Evolutionary conservation across 306 rosid species (phyloP).

Genomic region (Gastrolobium bilobum): DNA sequence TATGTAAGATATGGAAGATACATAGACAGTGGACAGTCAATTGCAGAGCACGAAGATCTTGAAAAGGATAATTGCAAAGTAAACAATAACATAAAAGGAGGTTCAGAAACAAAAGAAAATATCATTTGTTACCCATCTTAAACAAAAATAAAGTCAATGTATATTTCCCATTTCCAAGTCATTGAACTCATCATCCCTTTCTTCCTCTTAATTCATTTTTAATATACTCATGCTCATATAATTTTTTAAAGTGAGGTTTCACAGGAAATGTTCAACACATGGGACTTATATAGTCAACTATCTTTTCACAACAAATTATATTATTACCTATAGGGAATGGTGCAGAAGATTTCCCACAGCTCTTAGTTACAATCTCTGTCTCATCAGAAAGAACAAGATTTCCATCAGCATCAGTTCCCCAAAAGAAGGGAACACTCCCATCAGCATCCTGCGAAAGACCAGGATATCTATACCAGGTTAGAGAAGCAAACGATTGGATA

Average conservation of each 20-base stretch:
- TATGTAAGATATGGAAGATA: constrained; percentile 5
- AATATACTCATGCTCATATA: background rate
- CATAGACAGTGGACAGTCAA: background rate
- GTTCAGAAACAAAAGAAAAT: constrained; percentile 20
- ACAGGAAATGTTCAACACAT: constrained; percentile 6
- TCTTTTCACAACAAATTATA: background rate
- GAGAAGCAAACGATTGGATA: constrained; percentile 31
- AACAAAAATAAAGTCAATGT: background rate
- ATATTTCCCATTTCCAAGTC: constrained; percentile 38
- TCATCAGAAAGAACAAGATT: constrained; percentile 86
- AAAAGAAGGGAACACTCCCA: constrained; percentile 87
- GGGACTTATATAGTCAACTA: constrained; percentile 3
- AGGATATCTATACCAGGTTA: constrained; percentile 23
- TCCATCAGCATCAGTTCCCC: constrained; percentile 98
- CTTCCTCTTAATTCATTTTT: constrained; percentile 32
- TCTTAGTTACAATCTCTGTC: constrained; percentile 66
- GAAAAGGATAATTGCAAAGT: constrained; percentile 33
- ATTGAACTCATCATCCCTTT: constrained; percentile 26
- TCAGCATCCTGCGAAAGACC: constrained; percentile 71
- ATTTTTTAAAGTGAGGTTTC: constrained; percentile 24
- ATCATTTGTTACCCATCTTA: constrained; percentile 15
- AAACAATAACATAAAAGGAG: constrained; percentile 1
- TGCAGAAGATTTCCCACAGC: constrained; percentile 94
- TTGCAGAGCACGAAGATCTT: background rate
- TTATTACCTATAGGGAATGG: constrained; percentile 94